Evolutionary conservation across 1,284 basidiomycete genomes (phyloP).

Genomic region (Ustilago esculenta): DNA sequence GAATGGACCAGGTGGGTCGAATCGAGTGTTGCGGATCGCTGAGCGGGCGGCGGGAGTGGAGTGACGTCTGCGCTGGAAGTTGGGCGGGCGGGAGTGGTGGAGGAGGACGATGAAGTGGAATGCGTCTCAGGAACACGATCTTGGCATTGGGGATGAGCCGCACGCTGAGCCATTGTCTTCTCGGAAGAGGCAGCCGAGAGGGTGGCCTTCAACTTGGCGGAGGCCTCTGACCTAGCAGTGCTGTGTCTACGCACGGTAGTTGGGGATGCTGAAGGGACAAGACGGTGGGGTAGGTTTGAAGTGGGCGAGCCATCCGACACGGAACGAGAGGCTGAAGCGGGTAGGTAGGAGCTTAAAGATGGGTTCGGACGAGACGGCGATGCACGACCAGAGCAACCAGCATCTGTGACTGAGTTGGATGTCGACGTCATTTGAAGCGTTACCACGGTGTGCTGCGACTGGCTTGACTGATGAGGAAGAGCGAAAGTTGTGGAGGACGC

Average conservation of each 20-base stretch:
- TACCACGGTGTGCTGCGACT: conserved; percentile 18
- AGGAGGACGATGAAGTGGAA: conserved; percentile 1
- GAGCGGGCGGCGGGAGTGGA: conserved; percentile 2
- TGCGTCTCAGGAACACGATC: no score
- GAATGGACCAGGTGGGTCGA: no score
- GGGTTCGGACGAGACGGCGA: conserved; percentile 11
- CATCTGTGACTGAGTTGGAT: neutral
- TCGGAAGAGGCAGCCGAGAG: conserved; percentile 40
- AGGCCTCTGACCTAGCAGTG: conserved; percentile 37
- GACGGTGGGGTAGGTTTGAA: conserved; percentile 10
- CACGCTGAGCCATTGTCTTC: conserved; percentile 15
- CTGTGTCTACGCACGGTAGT: conserved; percentile 24
- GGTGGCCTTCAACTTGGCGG: conserved; percentile 42
- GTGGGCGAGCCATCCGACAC: conserved; percentile 15
- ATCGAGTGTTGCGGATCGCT: conserved; percentile 6
- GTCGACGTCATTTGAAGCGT: neutral
- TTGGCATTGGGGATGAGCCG: no score
- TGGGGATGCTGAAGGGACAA: conserved; percentile 5
- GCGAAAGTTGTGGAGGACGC: conserved; percentile 1
- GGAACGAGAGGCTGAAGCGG: conserved; percentile 9
- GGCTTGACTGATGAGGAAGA: conserved; percentile 16
- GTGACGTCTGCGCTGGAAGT: neutral
- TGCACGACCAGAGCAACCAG: neutral
- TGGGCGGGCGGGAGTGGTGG: conserved; percentile 12
- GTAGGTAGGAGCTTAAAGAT: neutral